phyloP scores from a whole-genome alignment of 306 rosid genomes.

The Abrus pulchellus region DNA sequence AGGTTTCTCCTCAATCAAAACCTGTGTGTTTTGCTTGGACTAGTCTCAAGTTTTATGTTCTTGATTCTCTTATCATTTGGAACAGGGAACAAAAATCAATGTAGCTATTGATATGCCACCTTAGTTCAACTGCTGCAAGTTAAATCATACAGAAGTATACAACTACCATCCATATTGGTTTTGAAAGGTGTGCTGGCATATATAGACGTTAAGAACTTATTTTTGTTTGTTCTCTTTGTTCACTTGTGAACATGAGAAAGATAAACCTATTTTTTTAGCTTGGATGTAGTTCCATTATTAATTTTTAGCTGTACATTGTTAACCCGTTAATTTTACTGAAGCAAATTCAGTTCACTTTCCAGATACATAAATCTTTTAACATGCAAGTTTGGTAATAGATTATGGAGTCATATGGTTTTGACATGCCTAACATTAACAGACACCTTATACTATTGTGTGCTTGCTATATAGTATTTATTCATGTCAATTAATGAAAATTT shows the following conservation, averaged over 20 bases:
- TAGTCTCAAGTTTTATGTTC: neutral
- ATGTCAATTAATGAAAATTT: neutral
- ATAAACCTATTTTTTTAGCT: neutral
- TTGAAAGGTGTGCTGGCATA: slow-evolving; percentile 58
- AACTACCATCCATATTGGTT: slow-evolving; percentile 77
- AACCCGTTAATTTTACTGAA: neutral
- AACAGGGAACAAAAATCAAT: slow-evolving; percentile 73
- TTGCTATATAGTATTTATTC: neutral
- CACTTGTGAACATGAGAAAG: neutral
- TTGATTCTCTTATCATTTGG: slow-evolving; percentile 33
- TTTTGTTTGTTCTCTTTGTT: neutral
- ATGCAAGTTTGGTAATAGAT: neutral
- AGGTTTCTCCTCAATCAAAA: neutral
- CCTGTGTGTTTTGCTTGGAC: neutral
- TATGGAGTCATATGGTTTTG: too few relatives aligned
- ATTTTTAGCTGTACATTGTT: neutral
- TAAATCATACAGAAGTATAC: slow-evolving; percentile 56
- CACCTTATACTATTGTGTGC: neutral
- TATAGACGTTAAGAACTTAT: neutral
- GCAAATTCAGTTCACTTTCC: neutral
- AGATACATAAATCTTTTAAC: neutral
- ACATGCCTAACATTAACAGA: neutral
- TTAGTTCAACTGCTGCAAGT: slow-evolving; percentile 61
- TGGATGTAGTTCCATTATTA: neutral
- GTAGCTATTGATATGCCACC: slow-evolving; percentile 70